Evolutionary conservation across 1,284 basidiomycete genomes (phyloP).

Genomic region (Singerocomus rubriflavus): DNA sequence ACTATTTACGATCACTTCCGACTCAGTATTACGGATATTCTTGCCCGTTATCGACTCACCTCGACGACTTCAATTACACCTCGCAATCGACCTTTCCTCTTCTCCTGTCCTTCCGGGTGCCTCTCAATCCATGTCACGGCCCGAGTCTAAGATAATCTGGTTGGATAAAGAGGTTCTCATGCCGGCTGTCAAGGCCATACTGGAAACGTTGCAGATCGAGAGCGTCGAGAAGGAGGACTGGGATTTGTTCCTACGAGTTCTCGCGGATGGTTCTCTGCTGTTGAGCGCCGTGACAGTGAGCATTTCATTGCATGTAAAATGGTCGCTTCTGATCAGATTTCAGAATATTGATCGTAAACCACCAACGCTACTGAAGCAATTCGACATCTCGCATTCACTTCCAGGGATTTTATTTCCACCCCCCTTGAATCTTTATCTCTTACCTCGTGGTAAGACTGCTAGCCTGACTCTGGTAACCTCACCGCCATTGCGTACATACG

Average conservation of each 20-base stretch:
- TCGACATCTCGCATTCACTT: constrained; percentile 63
- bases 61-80: constrained; percentile 80
- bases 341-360: constrained; percentile 88
- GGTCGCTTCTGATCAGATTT: constrained; percentile 12
- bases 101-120: constrained; percentile 40
- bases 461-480: constrained; percentile 57
- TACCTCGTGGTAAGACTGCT: constrained; percentile 45
- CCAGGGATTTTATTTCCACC: constrained; percentile 45
- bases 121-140: constrained; percentile 21
- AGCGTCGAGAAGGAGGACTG: constrained; percentile 58
- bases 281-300: constrained; percentile 74
- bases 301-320: not conserved
- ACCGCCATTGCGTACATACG: constrained; percentile 55
- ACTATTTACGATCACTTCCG: constrained; percentile 73
- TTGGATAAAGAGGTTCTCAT: constrained; percentile 57
- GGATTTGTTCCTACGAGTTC: constrained; percentile 75
- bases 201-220: constrained; percentile 31
- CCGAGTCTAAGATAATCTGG: constrained; percentile 57
- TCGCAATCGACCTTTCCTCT: constrained; percentile 64
- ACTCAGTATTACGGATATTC: constrained; percentile 79
- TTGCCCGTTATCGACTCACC: constrained; percentile 86
- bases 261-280: constrained; percentile 68
- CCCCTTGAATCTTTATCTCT: constrained; percentile 51
- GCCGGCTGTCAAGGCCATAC: constrained; percentile 43
- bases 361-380: constrained; percentile 78